Evolutionary conservation across 140 eudicot genomes (phyloP), one percentile per base, ranked within the genome.

Genomic region (Anethum foeniculum): DNA sequence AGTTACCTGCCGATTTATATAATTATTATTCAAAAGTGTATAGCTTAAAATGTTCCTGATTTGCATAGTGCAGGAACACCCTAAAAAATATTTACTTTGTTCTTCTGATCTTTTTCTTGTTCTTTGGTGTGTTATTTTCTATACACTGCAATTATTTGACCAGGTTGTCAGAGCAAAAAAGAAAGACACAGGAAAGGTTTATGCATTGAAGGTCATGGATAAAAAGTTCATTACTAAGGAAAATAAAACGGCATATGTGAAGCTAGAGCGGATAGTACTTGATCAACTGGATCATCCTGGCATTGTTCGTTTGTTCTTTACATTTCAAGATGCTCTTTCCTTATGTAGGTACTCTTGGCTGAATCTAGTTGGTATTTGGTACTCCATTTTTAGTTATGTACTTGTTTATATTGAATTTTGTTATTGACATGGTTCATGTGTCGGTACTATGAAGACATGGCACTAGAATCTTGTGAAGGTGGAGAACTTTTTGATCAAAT

Each of bases 401-500:
- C 34, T 60, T 74, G 10, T 84, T 69, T 67, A 44, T 73, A 8
- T 32, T 75, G 46, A 62, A 3, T 79, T 49, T 75, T 78, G n/a
- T 84, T 67, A 76, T 54, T 84, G 48, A 60, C 28, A 27, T 87
- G 79, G 76, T 80, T 43, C 6, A 10, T 82, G 79, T 77, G 48
- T 19, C 75, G 84, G 54, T 12, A 39, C 77, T 39, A 72, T 83
- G 85, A 48, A 95, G 99, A 95, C 77, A 95, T 95, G 99, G 99
- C 93, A 14, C 99, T 95, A 16, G 99, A 95, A 86, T 87, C 99
- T 27, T 93, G 99, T 84, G 98, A 95, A 87, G 99, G 97, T 73
- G 99, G 99, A 80, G 99, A 95, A 80, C 97, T 95, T 77, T 95
- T 95, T 84, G 98, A 95, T 85, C 99, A 95, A 88, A 95, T 95